phyloP scores from a whole-genome alignment of 345 rosid genomes.

The Camelina neglecta region DNA sequence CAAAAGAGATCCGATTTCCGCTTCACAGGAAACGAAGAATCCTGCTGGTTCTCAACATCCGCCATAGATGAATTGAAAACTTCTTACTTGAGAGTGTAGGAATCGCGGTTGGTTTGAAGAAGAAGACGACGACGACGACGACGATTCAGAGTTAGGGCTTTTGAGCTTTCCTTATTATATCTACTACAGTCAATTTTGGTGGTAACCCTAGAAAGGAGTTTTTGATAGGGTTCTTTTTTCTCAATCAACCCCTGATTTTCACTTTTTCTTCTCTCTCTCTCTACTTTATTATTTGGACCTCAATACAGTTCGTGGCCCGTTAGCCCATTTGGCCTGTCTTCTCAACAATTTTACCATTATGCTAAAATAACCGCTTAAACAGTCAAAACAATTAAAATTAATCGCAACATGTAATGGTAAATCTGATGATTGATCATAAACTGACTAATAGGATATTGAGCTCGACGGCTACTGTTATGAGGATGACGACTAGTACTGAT shows the following conservation, averaged over 20 bases:
- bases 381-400: no score
- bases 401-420: no score
- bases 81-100: slow-evolving; percentile 7
- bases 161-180: neutral
- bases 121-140: slow-evolving; percentile 23
- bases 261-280: neutral
- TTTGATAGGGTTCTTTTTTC: slow-evolving; percentile 36
- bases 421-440: no score
- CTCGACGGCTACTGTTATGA: no score
- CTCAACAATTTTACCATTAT: no score
- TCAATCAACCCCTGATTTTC: neutral
- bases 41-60: slow-evolving; percentile 53
- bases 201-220: slow-evolving; percentile 23
- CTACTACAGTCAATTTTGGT: neutral
- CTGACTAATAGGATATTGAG: no score
- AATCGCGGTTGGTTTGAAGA: neutral
- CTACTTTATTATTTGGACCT: neutral
- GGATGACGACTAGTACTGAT: no score
- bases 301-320: neutral
- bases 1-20: slow-evolving; percentile 57
- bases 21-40: slow-evolving; percentile 62
- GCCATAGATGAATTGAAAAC: slow-evolving; percentile 50
- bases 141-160: slow-evolving; percentile 24
- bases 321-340: no score
- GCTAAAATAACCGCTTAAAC: no score